phyloP scores from a whole-genome alignment of 768 basidiomycete species.

The Auricularia auricula-judae region DNA sequence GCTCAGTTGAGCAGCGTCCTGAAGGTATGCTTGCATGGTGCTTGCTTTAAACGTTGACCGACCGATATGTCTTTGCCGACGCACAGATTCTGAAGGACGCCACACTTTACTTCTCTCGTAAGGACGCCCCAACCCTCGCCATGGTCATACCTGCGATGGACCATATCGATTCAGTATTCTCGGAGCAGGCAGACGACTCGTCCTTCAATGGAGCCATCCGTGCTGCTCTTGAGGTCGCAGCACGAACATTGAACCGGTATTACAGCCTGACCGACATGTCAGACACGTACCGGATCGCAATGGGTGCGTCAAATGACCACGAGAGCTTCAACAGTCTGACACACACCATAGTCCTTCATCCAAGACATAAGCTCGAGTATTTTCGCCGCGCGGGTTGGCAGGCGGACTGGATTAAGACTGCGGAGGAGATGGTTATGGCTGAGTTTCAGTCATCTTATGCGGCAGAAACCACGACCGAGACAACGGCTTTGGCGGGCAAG shows the following conservation, averaged over 20 bases:
- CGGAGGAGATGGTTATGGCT: constrained; percentile 13
- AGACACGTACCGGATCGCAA: constrained; percentile 21
- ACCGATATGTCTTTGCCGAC: neutral
- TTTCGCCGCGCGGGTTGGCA: constrained; percentile 21
- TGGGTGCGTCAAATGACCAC: constrained; percentile 16
- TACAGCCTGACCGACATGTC: constrained; percentile 20
- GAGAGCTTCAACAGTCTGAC: neutral
- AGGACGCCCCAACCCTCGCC: constrained; percentile 16
- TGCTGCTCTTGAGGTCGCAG: constrained; percentile 18
- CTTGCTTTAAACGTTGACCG: neutral
- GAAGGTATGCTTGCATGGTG: constrained; percentile 14
- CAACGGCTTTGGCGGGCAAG: no score
- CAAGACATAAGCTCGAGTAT: constrained; percentile 24
- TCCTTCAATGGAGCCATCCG: constrained; percentile 13
- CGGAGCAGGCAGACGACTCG: constrained; percentile 9
- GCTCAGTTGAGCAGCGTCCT: constrained; percentile 21
- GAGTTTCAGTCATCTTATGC: constrained; percentile 9
- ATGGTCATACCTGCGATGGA: constrained; percentile 31
- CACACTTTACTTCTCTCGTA: constrained; percentile 21
- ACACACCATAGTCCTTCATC: constrained; percentile 22
- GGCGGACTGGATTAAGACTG: constrained; percentile 18
- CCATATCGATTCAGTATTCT: constrained; percentile 18
- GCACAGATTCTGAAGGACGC: constrained; percentile 26
- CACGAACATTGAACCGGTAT: constrained; percentile 22
- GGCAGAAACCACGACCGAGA: neutral